These are phyloP conservation scores for Plantago elongata DNA, from an alignment of 257 asterid species.

Conservation along the genomic window DNA sequence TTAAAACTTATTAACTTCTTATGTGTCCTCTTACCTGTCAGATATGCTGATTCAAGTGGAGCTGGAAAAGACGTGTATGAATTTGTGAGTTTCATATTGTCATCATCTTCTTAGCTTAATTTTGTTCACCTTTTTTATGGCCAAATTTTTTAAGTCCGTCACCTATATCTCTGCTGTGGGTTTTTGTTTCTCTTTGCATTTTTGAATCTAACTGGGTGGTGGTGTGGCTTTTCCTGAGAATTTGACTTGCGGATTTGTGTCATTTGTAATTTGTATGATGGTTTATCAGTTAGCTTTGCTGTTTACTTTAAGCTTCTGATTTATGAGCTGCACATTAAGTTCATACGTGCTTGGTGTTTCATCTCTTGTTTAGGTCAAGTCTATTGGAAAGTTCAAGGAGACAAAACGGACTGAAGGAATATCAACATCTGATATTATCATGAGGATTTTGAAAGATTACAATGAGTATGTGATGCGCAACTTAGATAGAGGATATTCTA, in stretches of 20 bases:
- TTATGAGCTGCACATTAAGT: neutral
- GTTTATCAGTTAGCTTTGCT: neutral
- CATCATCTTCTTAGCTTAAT: neutral
- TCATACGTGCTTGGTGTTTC: slow-evolving; percentile 5
- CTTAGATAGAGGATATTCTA: slow-evolving; percentile 67
- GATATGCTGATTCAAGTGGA: slow-evolving; percentile 68
- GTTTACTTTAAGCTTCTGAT: no score
- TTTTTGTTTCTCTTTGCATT: neutral
- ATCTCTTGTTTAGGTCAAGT: slow-evolving; percentile 38
- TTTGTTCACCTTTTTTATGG: neutral
- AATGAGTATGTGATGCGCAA: slow-evolving; percentile 70
- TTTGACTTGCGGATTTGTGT: neutral
- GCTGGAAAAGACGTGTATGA: slow-evolving; percentile 61
- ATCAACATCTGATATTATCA: slow-evolving; percentile 58
- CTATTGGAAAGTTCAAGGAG: slow-evolving; percentile 59
- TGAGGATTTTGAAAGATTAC: slow-evolving; percentile 66
- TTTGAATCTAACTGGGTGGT: neutral
- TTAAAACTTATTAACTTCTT: slow-evolving; percentile 11
- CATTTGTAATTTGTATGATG: neutral
- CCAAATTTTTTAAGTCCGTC: neutral
- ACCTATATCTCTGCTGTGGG: neutral
- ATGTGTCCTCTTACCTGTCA: slow-evolving; percentile 22
- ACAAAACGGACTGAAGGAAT: slow-evolving; percentile 57
- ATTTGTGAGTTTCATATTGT: slow-evolving; percentile 38
- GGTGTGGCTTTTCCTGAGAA: no score